phyloP scores from a whole-genome alignment of 2,329 filamentous ascomycete genomes.

The Elsinoe perseae region DNA sequence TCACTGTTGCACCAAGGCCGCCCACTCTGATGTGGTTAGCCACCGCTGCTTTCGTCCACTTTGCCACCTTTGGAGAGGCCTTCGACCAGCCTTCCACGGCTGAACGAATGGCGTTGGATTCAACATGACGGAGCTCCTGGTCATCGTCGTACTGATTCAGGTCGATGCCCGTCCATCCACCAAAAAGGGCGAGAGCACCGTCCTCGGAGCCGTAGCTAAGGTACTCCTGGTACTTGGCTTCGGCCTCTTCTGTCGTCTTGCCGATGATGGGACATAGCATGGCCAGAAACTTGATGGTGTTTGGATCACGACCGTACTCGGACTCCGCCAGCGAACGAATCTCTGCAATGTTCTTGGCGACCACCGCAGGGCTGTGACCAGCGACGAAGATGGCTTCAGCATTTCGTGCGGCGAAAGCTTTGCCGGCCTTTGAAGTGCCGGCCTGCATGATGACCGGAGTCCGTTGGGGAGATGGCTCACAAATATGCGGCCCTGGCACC shows the following conservation, averaged over 20 bases:
- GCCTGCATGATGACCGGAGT: slow-evolving; percentile 64
- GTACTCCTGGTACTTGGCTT: slow-evolving; percentile 55
- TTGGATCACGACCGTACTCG: slow-evolving; percentile 49
- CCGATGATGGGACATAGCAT: slow-evolving; percentile 60
- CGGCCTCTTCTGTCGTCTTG: slow-evolving; percentile 57
- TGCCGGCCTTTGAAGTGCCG: slow-evolving; percentile 59
- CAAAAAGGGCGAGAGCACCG: slow-evolving; percentile 62
- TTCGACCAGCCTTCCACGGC: slow-evolving; percentile 50
- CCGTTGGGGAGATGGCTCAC: slow-evolving; percentile 58
- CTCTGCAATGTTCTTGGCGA: slow-evolving; percentile 49
- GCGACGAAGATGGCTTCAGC: slow-evolving; percentile 65
- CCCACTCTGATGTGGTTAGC: slow-evolving; percentile 61
- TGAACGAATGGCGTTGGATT: slow-evolving; percentile 53
- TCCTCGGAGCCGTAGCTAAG: slow-evolving; percentile 55
- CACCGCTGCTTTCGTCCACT: slow-evolving; percentile 64
- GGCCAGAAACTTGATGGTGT: slow-evolving; percentile 59
- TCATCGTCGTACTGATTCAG: slow-evolving; percentile 54
- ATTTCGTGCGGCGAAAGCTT: slow-evolving; percentile 59
- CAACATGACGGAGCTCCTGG: slow-evolving; percentile 54
- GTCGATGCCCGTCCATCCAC: slow-evolving; percentile 66
- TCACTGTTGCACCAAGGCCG: slow-evolving; percentile 56
- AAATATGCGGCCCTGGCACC: slow-evolving; percentile 59
- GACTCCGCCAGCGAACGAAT: neutral
- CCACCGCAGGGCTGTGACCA: slow-evolving; percentile 55
- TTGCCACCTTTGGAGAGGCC: slow-evolving; percentile 49